Evolutionary conservation across 768 basidiomycete genomes (phyloP), one percentile per base, ranked within the genome.

Genomic region (Phanerochaete carnosa): DNA sequence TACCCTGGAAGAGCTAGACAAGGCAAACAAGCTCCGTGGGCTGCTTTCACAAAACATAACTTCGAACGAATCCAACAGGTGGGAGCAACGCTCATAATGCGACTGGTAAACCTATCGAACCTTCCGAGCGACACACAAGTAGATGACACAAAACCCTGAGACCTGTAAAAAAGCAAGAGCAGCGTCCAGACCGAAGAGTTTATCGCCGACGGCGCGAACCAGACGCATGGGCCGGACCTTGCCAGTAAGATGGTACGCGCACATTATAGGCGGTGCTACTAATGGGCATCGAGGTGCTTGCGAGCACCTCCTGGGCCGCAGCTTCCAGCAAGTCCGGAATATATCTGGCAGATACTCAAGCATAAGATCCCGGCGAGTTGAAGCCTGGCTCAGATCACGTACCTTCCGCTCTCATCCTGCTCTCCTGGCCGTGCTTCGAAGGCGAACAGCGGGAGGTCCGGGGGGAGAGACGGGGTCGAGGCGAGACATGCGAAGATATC

Each of bases 161-260:
- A 35, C 33, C 33, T 7, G 33, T 7, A 15, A 15, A 35, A 15
- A 35, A n/a, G n/a, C n/a, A n/a, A n/a, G 80, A 88, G n/a, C n/a
- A n/a, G n/a, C n/a, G n/a, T n/a, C n/a, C n/a, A n/a, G n/a, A n/a
- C n/a, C n/a, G n/a, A n/a, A n/a, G 33, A 35, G 15, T 35, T 15
- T 35, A 35, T 15, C 8, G 33, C 33, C 15, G 33, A 15, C 15
- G 15, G 8, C 15, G 33, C 7, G 33, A 35, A 15, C 33, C 33
- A 15, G 33, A 35, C 15, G 33, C 33, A 35, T 35, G 15, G 33
- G 7, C 33, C 33, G 15, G 7, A 35, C 7, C 7, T 15, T 35
- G 33, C 7, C 15, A 35, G 8, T 35, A 15, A 15, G 33, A 15
- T 35, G 33, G 7, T 7, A 7, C 7, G 15, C 15, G 8, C 7